Evolutionary conservation across 2,329 filamentous ascomycete species (phyloP).

Genomic region (Colletotrichum truncatum): DNA sequence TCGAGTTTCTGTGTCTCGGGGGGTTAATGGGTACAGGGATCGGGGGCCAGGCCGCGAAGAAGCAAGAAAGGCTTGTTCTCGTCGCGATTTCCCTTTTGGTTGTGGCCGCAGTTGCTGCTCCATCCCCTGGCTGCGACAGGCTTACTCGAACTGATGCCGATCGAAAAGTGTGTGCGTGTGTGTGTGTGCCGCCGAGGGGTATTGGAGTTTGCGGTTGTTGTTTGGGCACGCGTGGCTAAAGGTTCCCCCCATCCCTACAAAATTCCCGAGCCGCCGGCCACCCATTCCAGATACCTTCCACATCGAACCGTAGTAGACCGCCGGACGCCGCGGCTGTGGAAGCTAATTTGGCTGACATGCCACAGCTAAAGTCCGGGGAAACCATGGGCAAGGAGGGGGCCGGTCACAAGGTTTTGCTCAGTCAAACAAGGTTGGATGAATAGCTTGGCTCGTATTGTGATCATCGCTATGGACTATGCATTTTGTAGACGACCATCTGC

Average conservation of each 20-base stretch:
- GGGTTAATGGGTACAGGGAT: slow-evolving; percentile 6
- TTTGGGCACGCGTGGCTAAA: not conserved
- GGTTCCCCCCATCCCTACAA: not conserved
- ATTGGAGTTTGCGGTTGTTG: not conserved
- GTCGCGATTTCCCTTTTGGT: not conserved
- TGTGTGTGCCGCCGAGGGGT: not conserved
- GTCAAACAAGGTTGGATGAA: slow-evolving; percentile 1
- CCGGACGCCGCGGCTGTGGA: slow-evolving; percentile 16
- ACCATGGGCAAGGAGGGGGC: not conserved
- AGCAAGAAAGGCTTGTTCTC: not conserved
- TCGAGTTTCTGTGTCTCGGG: slow-evolving; percentile 17
- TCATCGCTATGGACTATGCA: not conserved
- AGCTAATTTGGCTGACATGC: not conserved
- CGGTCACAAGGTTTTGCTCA: not conserved
- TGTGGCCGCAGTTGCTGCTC: not conserved
- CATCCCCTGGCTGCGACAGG: not conserved
- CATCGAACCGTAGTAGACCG: not conserved
- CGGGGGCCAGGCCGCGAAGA: not conserved
- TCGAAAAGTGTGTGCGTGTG: too few relatives aligned
- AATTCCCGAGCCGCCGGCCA: slow-evolving; percentile 1
- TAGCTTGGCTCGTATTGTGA: slow-evolving; percentile 2
- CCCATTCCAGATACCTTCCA: not conserved
- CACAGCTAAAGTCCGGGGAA: slow-evolving; percentile 19
- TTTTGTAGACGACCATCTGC: not conserved
- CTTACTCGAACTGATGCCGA: too few relatives aligned